Evolutionary conservation across 805 yeast species (phyloP), one percentile per base, ranked within the genome.

Genomic region (Sugiyamaella chiloensis): DNA sequence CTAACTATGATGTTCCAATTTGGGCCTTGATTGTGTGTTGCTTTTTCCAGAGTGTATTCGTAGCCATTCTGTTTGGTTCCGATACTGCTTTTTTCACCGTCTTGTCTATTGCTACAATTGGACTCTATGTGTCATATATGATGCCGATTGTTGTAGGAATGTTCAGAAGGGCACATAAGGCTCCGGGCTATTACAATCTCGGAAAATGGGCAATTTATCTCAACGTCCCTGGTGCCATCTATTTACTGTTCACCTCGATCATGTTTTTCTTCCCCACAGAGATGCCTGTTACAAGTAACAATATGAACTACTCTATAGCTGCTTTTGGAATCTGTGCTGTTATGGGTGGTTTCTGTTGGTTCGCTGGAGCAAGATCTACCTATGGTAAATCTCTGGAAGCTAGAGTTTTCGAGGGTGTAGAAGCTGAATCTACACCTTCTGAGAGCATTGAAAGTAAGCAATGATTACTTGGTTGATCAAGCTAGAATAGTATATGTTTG

Each of bases 81-180:
- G 26, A 19, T 8, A 40, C 46, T 30, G 53, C 53, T 11, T 50
- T 50, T 39, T 42, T 47, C 35, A 50, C 51, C 12, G 51, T 50
- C 9, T 31, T 50, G 67, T 91, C 95, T 0, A 83, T 89, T n/a
- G 81, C 91, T 5, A 91, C 87, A 2, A 74, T 85, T n/a, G 76
- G 88, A 1, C 67, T 85, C 51, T 80, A 87, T 40, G 70, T 84
- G 14, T 87, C 93, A 0, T 83, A 87, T 50, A 81, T 87, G 1
- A 79, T 86, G 19, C 95, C 95, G 2, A 80, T 86, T 36, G 44
- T 37, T 8, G 52, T 49, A 1, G 24, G 47, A n/a, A 26, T 47
- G 37, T 35, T 52, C 3, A 43, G 43, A 21, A 49, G 52, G 19
- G 42, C 52, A 2, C 47, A 65, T 36, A 51, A 46, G 40, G 42